phyloP scores from a whole-genome alignment of 495 filamentous ascomycete species.

The Aspergillus nidulans region DNA sequence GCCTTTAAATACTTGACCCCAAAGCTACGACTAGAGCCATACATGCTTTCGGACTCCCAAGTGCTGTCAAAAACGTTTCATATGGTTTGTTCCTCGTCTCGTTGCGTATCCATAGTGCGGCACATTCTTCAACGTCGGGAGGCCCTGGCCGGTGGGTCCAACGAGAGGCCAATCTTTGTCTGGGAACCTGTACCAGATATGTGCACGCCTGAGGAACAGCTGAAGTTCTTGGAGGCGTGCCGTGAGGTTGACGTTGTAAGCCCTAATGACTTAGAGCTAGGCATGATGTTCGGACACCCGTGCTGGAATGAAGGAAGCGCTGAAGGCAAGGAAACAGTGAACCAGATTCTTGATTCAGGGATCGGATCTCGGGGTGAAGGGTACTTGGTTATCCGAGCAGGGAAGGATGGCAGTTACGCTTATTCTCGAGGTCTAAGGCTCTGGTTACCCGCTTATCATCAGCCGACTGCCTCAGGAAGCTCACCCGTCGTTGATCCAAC shows the following conservation, averaged over 20 bases:
- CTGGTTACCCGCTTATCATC: constrained; percentile 57
- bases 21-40: constrained; percentile 70
- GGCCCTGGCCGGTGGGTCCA: constrained; percentile 25
- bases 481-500: constrained; percentile 80
- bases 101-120: constrained; percentile 70
- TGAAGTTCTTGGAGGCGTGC: constrained; percentile 65
- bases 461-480: constrained; percentile 27
- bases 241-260: constrained; percentile 78
- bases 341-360: constrained; percentile 52
- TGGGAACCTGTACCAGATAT: constrained; percentile 95
- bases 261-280: constrained; percentile 84
- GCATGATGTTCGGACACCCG: constrained; percentile 66
- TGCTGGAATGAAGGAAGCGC: constrained; percentile 46
- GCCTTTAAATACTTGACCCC: constrained; percentile 86
- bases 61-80: constrained; percentile 75
- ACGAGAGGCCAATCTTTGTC: constrained; percentile 63
- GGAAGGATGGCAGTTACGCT: constrained; percentile 57
- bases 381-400: constrained; percentile 50
- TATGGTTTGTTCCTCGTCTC: constrained; percentile 73
- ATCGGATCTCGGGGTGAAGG: constrained; percentile 44
- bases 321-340: constrained; percentile 47
- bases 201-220: constrained; percentile 70
- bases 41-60: constrained; percentile 52
- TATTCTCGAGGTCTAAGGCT: constrained; percentile 32
- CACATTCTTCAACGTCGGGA: constrained; percentile 52